A percentile compares a stretch with the other conserved stretches of the same genome.
Conservation (phyloP, 2,329 filamentous ascomycete species). For the Nannizziopsis arthrosporioides region DNA sequence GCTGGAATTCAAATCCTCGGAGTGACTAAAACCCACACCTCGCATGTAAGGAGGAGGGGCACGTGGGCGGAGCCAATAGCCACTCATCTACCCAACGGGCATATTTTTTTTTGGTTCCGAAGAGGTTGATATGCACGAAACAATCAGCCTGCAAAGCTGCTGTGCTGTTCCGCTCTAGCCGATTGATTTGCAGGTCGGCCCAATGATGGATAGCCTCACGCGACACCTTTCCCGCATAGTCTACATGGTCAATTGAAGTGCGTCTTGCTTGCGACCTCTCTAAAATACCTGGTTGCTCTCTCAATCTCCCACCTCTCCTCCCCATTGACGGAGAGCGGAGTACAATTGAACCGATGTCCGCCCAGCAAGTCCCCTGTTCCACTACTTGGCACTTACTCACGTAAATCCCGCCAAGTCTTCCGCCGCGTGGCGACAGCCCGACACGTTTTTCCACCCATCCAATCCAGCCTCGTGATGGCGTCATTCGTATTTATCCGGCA, state of each 20-base stretch:
- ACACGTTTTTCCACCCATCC: background rate
- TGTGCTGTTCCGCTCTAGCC: constrained; percentile 2
- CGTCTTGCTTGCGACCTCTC: too few species aligned
- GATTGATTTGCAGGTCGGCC: background rate
- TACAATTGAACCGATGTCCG: background rate
- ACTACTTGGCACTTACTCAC: background rate
- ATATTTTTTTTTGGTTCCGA: background rate
- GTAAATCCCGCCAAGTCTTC: constrained; percentile 3
- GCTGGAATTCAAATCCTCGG: constrained; percentile 1
- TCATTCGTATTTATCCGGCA: background rate
- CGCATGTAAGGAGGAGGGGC: background rate
- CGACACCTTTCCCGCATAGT: background rate
- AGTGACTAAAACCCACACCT: too few species aligned
- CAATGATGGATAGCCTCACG: background rate
- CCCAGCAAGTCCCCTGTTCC: constrained; percentile 1
- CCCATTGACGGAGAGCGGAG: too few species aligned
- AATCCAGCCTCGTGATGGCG: constrained; percentile 2
- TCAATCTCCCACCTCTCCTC: too few species aligned
- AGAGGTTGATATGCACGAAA: background rate
- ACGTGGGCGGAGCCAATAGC: constrained; percentile 1
- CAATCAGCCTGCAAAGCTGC: background rate
- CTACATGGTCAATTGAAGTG: too few species aligned
- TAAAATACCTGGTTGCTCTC: too few species aligned
- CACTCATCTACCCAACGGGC: background rate
- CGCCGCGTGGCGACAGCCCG: constrained; percentile 7